Percentiles rank a stretch among this genome's conserved stretches.
phyloP scores from a whole-genome alignment of 2,329 filamentous ascomycete genomes.

The Colletotrichum shisoi region DNA sequence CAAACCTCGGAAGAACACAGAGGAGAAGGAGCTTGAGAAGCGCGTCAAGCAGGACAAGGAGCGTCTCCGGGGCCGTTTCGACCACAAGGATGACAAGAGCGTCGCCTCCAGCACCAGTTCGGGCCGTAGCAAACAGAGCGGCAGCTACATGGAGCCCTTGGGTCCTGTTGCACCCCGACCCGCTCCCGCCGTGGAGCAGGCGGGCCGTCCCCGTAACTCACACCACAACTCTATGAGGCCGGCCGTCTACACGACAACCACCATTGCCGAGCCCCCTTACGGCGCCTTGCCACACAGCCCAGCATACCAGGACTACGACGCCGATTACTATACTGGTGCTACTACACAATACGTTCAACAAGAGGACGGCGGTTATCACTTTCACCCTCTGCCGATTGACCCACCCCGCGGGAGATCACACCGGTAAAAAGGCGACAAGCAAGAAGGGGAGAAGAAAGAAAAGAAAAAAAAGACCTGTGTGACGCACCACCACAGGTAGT shows the following conservation, averaged over 20 bases:
- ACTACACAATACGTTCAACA: slow-evolving; percentile 32
- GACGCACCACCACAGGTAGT: slow-evolving; percentile 20
- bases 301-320: slow-evolving; percentile 43
- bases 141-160: slow-evolving; percentile 44
- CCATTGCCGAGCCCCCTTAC: slow-evolving; percentile 39
- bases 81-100: slow-evolving; percentile 45
- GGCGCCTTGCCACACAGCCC: slow-evolving; percentile 46
- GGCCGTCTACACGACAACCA: slow-evolving; percentile 18
- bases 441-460: neutral
- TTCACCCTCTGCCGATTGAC: slow-evolving; percentile 45
- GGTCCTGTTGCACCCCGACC: slow-evolving; percentile 27
- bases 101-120: slow-evolving; percentile 38
- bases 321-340: slow-evolving; percentile 43
- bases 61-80: slow-evolving; percentile 51
- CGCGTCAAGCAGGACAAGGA: slow-evolving; percentile 48
- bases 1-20: slow-evolving; percentile 42
- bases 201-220: slow-evolving; percentile 6
- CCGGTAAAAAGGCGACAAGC: slow-evolving; percentile 4
- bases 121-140: slow-evolving; percentile 42
- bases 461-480: slow-evolving; percentile 24
- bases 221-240: slow-evolving; percentile 20
- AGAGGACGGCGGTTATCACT: slow-evolving; percentile 50
- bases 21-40: slow-evolving; percentile 39
- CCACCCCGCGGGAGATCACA: slow-evolving; percentile 24
- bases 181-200: slow-evolving; percentile 12